These are phyloP conservation scores for Ichthyophonus hoferi DNA, from an alignment of 208 protist species.

Conservation along the genomic window DNA sequence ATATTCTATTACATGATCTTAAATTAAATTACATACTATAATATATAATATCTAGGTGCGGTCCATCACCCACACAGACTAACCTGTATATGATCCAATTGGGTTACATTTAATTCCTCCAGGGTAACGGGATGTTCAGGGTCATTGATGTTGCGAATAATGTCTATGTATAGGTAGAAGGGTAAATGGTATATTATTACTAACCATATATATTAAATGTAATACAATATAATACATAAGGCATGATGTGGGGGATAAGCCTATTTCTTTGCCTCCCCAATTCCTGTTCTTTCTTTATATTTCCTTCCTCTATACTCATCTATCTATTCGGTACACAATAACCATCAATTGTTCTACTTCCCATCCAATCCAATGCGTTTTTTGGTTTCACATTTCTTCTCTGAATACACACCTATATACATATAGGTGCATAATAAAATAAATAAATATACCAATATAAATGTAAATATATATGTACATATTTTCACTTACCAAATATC, in stretches of 20 bases:
- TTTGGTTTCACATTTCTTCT: neutral
- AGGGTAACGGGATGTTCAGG: conserved; percentile 40
- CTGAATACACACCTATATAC: neutral
- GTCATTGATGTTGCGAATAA: conserved; percentile 43
- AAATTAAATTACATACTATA: too few relatives aligned
- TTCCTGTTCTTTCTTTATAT: neutral
- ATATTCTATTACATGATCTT: too few relatives aligned
- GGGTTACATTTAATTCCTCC: conserved; percentile 9
- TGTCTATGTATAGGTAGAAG: neutral
- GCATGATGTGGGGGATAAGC: neutral
- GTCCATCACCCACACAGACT: too few relatives aligned
- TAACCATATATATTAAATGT: neutral
- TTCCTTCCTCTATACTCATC: neutral
- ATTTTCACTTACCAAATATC: conserved; percentile 3
- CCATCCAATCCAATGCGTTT: neutral
- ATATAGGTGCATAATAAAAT: neutral
- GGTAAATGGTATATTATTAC: neutral
- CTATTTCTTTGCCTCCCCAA: neutral
- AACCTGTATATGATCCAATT: conserved; percentile 9
- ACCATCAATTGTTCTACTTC: neutral
- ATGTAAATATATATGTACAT: neutral
- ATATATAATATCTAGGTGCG: too few relatives aligned
- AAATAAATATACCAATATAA: neutral
- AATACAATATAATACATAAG: neutral
- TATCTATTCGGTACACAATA: neutral